These are phyloP conservation scores for Tricholoma terreum DNA, from an alignment of 768 basidiomycete genomes.

Conservation along the genomic window DNA sequence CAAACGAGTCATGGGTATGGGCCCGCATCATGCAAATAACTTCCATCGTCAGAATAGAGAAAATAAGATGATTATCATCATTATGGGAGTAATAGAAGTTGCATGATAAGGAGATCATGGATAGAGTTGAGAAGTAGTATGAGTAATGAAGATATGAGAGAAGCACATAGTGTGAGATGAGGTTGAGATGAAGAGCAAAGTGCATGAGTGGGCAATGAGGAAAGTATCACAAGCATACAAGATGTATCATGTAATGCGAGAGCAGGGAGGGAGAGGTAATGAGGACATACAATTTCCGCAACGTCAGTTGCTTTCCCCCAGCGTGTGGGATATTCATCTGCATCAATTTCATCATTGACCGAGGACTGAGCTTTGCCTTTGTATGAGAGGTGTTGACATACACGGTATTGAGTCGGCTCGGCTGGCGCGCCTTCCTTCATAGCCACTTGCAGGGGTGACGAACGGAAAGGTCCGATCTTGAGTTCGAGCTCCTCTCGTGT, in stretches of 20 bases:
- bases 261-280: neutral
- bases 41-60: too few relatives aligned
- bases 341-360: too few relatives aligned
- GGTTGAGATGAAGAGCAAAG: neutral
- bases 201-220: too few relatives aligned
- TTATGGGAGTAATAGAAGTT: too few relatives aligned
- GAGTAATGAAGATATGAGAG: neutral
- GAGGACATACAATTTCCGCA: too few relatives aligned
- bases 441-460: too few relatives aligned
- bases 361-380: slow-evolving; percentile 9
- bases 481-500: neutral
- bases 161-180: neutral
- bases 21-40: too few relatives aligned
- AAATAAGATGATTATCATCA: too few relatives aligned
- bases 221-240: neutral
- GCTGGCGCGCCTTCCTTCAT: slow-evolving; percentile 6
- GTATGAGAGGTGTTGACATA: slow-evolving; percentile 19
- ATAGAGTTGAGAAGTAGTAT: too few relatives aligned
- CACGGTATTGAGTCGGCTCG: slow-evolving; percentile 17
- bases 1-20: neutral
- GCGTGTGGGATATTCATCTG: too few relatives aligned
- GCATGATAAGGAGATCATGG: too few relatives aligned
- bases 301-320: too few relatives aligned
- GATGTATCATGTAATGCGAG: neutral
- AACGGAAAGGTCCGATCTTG: neutral